These are phyloP conservation scores for Dactylis glomerata DNA, from an alignment of 176 grass and related monocot species.

Conservation along the genomic window DNA sequence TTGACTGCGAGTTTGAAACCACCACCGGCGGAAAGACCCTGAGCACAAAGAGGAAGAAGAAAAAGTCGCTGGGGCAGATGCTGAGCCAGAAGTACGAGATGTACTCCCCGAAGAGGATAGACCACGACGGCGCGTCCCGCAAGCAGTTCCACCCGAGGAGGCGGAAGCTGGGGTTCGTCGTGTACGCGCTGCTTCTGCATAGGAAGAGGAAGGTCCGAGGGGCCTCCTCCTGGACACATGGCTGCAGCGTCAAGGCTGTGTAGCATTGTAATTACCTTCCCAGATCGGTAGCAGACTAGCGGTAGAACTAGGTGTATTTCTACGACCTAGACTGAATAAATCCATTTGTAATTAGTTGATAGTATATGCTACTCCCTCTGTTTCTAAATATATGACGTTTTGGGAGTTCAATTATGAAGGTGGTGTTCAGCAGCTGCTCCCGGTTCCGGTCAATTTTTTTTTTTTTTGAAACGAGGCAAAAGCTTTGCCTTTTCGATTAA, in stretches of 20 bases:
- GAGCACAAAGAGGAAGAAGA: conserved; percentile 34
- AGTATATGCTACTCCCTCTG: background rate
- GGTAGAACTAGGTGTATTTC: background rate
- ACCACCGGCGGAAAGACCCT: background rate
- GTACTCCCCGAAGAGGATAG: conserved; percentile 50
- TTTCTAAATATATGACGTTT: too few species aligned
- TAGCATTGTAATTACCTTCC: conserved; percentile 34
- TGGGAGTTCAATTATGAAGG: conserved; percentile 31
- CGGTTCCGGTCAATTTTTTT: background rate
- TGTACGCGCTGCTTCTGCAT: conserved; percentile 57
- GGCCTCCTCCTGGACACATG: conserved; percentile 11
- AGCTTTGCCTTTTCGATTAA: too few species aligned
- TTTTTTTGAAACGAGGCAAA: too few species aligned
- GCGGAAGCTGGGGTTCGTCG: conserved; percentile 61
- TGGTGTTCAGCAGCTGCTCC: conserved; percentile 11
- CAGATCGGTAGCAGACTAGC: background rate
- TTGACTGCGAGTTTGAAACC: conserved; percentile 46
- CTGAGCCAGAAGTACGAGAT: conserved; percentile 72
- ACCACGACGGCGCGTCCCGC: conserved; percentile 37
- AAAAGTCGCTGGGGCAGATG: conserved; percentile 81
- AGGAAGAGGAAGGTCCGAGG: conserved; percentile 48
- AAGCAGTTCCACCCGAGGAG: conserved; percentile 52
- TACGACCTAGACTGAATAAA: conserved; percentile 25
- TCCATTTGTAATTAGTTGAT: conserved; percentile 40
- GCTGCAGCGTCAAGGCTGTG: conserved; percentile 27